A percentile compares a stretch with the other conserved stretches of the same genome.
Evolutionary conservation across 495 filamentous ascomycete genomes (phyloP).

Genomic region (Pyrenula massariospora): DNA sequence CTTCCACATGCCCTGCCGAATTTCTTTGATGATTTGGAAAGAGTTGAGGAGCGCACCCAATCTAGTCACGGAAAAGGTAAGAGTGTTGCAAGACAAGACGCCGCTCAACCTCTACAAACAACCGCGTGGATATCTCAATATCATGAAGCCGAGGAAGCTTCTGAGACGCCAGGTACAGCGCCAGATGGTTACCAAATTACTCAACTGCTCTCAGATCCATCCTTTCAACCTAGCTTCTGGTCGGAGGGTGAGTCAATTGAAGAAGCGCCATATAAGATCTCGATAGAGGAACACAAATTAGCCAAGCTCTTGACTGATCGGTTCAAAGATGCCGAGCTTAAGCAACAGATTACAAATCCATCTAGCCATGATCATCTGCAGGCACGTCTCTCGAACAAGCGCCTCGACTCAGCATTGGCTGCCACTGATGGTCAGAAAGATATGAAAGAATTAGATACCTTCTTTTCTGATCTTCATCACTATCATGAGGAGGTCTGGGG

Average conservation of each 20-base stretch:
- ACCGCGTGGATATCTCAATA: too few species aligned
- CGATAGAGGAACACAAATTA: not conserved
- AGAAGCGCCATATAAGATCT: not conserved
- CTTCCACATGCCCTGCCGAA: too few species aligned
- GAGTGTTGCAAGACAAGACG: too few species aligned
- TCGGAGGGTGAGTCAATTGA: not conserved
- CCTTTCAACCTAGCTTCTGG: not conserved
- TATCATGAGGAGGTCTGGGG: slow-evolving; percentile 53
- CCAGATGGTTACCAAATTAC: not conserved
- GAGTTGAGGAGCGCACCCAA: too few species aligned
- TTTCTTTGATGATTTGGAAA: too few species aligned
- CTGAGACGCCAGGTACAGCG: too few species aligned
- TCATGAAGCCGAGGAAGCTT: too few species aligned
- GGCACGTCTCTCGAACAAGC: not conserved
- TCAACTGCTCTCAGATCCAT: not conserved
- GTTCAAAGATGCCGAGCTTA: not conserved
- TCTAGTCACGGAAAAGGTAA: too few species aligned
- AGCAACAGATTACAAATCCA: not conserved
- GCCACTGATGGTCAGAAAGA: not conserved
- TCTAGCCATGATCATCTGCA: not conserved
- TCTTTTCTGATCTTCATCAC: not conserved
- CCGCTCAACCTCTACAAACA: too few species aligned
- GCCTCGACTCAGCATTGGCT: not conserved
- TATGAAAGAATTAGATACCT: not conserved
- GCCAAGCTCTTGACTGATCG: not conserved